phyloP scores from a whole-genome alignment of 192 early-diverging fungal species.

The Coemansia sp. region DNA sequence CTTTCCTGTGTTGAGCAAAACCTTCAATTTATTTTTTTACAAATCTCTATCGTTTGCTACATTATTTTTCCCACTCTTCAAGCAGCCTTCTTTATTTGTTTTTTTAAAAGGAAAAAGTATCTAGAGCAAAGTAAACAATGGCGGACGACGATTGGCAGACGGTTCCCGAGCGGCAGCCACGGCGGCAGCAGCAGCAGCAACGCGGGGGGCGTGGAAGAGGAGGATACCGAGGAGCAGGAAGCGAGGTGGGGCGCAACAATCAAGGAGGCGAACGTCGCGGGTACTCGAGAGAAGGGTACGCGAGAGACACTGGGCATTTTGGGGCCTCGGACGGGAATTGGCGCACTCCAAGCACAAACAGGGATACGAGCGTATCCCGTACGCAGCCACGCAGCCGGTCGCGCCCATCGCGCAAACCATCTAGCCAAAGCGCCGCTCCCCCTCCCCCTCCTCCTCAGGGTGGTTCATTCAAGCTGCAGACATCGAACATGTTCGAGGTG shows the following conservation, averaged over 20 bases:
- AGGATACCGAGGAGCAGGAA: conserved; percentile 1
- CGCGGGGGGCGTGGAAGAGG: conserved; percentile 12
- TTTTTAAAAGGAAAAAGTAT: background rate
- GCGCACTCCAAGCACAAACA: background rate
- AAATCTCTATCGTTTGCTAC: too few species aligned
- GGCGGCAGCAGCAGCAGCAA: conserved; percentile 4
- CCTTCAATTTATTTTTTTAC: too few species aligned
- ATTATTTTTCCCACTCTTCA: too few species aligned
- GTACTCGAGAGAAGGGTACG: conserved; percentile 7
- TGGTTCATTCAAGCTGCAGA: conserved; percentile 28
- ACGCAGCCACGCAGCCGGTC: conserved; percentile 36
- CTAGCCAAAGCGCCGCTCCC: background rate
- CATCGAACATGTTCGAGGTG: conserved; percentile 44
- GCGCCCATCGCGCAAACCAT: background rate
- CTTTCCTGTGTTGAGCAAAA: too few species aligned
- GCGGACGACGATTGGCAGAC: conserved; percentile 52
- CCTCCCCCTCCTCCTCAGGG: too few species aligned
- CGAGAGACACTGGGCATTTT: background rate
- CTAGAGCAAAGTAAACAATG: background rate
- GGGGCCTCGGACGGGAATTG: background rate
- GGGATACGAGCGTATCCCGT: background rate
- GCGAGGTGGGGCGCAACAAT: background rate
- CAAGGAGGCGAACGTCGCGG: conserved; percentile 14
- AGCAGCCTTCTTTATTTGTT: background rate
- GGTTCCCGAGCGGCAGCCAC: conserved; percentile 29